These are phyloP conservation scores for Nidularia pulvinata DNA, from an alignment of 768 basidiomycete species.

Conservation along the genomic window DNA sequence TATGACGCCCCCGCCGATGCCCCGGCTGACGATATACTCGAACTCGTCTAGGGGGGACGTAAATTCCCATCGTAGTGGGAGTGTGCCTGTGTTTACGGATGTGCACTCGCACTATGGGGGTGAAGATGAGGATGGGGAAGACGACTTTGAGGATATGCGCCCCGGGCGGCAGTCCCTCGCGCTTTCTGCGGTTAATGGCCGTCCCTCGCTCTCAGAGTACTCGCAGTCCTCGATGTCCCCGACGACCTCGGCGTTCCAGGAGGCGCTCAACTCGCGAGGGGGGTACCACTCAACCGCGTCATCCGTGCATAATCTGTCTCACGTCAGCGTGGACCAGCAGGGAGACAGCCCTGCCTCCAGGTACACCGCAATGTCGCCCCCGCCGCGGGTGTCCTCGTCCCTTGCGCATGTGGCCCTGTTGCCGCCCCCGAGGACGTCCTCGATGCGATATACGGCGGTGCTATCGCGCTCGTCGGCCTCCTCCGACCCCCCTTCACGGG, in stretches of 20 bases:
- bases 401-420: constrained; percentile 53
- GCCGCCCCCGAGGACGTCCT: constrained; percentile 49
- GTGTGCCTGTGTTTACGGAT: background rate
- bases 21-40: constrained; percentile 21
- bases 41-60: constrained; percentile 18
- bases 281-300: constrained; percentile 16
- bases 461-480: constrained; percentile 15
- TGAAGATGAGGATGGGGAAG: constrained; percentile 35
- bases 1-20: constrained; percentile 43
- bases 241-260: constrained; percentile 80
- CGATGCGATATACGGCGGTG: constrained; percentile 18
- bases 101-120: constrained; percentile 23
- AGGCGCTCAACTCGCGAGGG: constrained; percentile 37
- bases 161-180: constrained; percentile 44
- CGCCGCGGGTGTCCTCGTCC: constrained; percentile 68
- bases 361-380: constrained; percentile 47
- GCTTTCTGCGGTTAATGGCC: constrained; percentile 44
- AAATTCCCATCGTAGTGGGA: background rate
- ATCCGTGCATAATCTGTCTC: constrained; percentile 19
- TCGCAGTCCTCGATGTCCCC: constrained; percentile 64
- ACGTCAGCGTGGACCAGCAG: constrained; percentile 18
- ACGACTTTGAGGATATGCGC: constrained; percentile 26
- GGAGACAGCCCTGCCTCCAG: constrained; percentile 27
- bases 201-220: constrained; percentile 66
- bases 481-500: constrained; percentile 11